Percentiles rank a stretch among this genome's conserved stretches.
Conservation (phyloP, 352 stramenopile genomes). For the Phytopythium mirpurense region DNA sequence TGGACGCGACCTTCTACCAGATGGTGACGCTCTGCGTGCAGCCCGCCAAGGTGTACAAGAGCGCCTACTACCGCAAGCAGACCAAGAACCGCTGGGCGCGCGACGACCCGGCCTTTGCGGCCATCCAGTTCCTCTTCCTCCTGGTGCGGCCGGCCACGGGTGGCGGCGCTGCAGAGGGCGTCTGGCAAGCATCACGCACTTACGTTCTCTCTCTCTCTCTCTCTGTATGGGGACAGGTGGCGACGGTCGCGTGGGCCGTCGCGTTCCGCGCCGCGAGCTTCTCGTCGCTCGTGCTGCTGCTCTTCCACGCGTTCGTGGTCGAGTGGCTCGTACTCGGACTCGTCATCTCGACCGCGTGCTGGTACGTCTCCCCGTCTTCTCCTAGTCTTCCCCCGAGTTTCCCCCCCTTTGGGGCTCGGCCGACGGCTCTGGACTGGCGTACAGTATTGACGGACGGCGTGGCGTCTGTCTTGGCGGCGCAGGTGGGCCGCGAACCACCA, state of each 20-base stretch:
- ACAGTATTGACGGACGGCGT: too few relatives aligned
- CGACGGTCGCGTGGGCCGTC: conserved; percentile 75
- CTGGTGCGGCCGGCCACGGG: conserved; percentile 19
- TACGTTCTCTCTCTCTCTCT: too few relatives aligned
- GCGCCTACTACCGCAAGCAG: conserved; percentile 86
- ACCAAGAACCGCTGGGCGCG: conserved; percentile 99
- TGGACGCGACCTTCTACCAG: conserved; percentile 86
- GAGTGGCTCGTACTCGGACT: conserved; percentile 79
- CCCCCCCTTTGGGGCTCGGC: too few relatives aligned
- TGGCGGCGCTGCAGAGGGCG: too few relatives aligned
- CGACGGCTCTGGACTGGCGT: too few relatives aligned
- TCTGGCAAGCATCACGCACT: too few relatives aligned
- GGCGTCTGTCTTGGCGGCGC: not conserved
- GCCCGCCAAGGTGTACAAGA: conserved; percentile 86
- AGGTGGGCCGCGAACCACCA: conserved; percentile 71
- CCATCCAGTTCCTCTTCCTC: conserved; percentile 94
- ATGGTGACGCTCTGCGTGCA: conserved; percentile 86
- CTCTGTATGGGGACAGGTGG: conserved; percentile 15
- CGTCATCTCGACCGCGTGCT: conserved; percentile 61
- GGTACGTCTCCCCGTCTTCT: too few relatives aligned
- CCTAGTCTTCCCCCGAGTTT: too few relatives aligned
- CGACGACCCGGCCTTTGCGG: conserved; percentile 96
- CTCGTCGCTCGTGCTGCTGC: conserved; percentile 47
- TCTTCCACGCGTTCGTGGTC: conserved; percentile 77
- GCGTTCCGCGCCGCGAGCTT: conserved; percentile 57